Percentiles rank a stretch among this genome's conserved stretches.
Evolutionary conservation across 441 rosid species (phyloP).

Genomic region (Croton laevigatus): DNA sequence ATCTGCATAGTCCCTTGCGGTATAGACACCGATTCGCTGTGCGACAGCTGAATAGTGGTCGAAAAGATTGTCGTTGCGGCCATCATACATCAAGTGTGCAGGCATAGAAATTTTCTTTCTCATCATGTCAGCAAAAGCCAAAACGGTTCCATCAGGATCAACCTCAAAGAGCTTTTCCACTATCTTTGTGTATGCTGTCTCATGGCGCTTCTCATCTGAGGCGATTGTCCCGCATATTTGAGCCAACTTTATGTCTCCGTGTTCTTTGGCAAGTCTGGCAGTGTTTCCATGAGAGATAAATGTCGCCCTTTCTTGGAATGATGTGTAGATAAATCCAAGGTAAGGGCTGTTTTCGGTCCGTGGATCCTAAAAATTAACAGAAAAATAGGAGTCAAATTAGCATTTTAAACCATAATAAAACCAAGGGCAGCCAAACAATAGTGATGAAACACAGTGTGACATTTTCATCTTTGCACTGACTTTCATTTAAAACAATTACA

Average conservation of each 20-base stretch:
- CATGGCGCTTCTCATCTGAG: slow-evolving; percentile 93
- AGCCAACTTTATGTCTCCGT: slow-evolving; percentile 75
- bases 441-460: background rate
- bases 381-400: background rate
- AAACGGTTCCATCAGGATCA: slow-evolving; percentile 79
- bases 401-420: background rate
- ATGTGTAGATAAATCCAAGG: slow-evolving; percentile 85
- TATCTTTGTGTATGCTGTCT: slow-evolving; percentile 88
- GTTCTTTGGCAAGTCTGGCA: slow-evolving; percentile 81
- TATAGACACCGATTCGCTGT: slow-evolving; percentile 82
- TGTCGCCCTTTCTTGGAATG: slow-evolving; percentile 97
- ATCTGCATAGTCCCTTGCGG: slow-evolving; percentile 83
- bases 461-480: no score
- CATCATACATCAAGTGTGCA: slow-evolving; percentile 92
- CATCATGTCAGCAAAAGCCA: slow-evolving; percentile 94
- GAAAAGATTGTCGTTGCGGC: slow-evolving; percentile 63
- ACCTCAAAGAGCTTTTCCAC: slow-evolving; percentile 78
- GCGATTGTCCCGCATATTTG: slow-evolving; percentile 92
- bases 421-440: background rate
- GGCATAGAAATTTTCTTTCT: slow-evolving; percentile 92
- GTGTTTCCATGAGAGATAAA: slow-evolving; percentile 95
- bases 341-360: slow-evolving; percentile 85
- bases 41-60: slow-evolving; percentile 86
- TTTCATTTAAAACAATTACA: no score
- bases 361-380: slow-evolving; percentile 52